Base-by-base conservation (phyloP, 352 stramenopile genomes). In the Globisporangium splendens region DNA sequence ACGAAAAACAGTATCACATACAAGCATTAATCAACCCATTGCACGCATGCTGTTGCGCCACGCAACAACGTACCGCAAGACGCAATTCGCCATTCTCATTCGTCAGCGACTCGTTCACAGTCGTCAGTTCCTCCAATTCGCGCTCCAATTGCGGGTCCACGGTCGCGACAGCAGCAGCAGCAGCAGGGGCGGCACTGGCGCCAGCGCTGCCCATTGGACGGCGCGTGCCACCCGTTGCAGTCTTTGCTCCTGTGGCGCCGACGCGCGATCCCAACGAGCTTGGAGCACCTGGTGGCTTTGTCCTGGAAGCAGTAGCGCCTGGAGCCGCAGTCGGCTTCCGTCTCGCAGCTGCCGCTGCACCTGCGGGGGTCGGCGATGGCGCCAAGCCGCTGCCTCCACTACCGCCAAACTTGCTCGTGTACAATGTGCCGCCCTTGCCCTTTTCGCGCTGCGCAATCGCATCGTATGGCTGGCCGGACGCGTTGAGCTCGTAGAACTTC, bases 391-490 rank as follows among this genome's bases (percentile, higher is more conserved):
- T 31, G 8, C 54, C 53, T 35, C 53, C 49, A 31, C 62, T 47
- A 39, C 31, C 77, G 12, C 82, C 81, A 65, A 83, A 86, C 69
- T 92, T 93, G 41, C 72, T 66, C 20, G 79, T 84, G 66, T 83
- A 95, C 58, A 88, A 72, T 2, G 77, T 70, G 0, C 93, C 97
- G 24, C 96, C 96, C 65, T 99, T 99, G 44, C 97, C 96, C 56
- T 93, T 97, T 8, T 93, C 83, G 7, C 97, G 88, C 31, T 97
- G 85, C 4, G 82, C 83, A 0, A 96, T 55, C 1, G 96, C 74
- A 79, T 99, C 96, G 73, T 99, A 99, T 11, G 98, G 91, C 33
- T 77, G 64, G 4, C 73, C 69, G 2, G 74, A 81, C n/a, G 74
- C 81, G 57, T 94, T 96, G 56, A 91, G 71, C 48, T 98, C 89